These are phyloP conservation scores for Leucosporidium scottii DNA, from an alignment of 768 basidiomycete species.

Conservation along the genomic window DNA sequence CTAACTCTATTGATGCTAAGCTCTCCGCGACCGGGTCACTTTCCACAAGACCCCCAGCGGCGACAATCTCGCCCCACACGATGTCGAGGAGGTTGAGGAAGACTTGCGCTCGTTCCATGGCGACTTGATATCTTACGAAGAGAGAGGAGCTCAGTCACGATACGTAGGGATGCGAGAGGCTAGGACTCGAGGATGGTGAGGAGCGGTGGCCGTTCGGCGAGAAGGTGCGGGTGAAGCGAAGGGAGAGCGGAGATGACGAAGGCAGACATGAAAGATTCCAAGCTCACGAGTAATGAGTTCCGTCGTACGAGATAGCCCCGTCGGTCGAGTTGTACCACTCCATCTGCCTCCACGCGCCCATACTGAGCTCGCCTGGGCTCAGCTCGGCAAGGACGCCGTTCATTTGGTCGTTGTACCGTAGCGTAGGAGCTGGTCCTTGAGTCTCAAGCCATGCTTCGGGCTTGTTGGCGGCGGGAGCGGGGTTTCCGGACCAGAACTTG, in stretches of 20 bases:
- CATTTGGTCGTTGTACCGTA: neutral
- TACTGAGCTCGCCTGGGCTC: neutral
- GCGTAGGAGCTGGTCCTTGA: neutral
- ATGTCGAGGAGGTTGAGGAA: constrained; percentile 10
- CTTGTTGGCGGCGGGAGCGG: neutral
- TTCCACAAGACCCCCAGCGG: neutral
- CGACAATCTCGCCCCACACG: constrained; percentile 8
- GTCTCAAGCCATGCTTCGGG: neutral
- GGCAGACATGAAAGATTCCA: too few relatives aligned
- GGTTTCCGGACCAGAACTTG: constrained; percentile 4
- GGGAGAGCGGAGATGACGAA: too few relatives aligned
- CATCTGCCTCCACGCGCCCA: constrained; percentile 2
- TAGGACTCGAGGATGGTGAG: too few relatives aligned
- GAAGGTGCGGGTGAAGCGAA: too few relatives aligned
- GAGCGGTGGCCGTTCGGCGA: too few relatives aligned
- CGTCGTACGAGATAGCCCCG: constrained; percentile 2
- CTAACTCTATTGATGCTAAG: too few relatives aligned
- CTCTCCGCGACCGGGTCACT: too few relatives aligned
- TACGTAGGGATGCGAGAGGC: too few relatives aligned
- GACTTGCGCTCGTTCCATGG: constrained; percentile 7
- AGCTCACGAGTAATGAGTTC: neutral
- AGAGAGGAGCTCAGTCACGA: too few relatives aligned
- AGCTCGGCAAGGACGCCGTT: neutral
- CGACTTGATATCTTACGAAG: neutral
- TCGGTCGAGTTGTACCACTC: constrained; percentile 10